Evolutionary conservation across 192 early-diverging fungal genomes (phyloP), one percentile per base, ranked within the genome.

Genomic region (Coemansia sp.): DNA sequence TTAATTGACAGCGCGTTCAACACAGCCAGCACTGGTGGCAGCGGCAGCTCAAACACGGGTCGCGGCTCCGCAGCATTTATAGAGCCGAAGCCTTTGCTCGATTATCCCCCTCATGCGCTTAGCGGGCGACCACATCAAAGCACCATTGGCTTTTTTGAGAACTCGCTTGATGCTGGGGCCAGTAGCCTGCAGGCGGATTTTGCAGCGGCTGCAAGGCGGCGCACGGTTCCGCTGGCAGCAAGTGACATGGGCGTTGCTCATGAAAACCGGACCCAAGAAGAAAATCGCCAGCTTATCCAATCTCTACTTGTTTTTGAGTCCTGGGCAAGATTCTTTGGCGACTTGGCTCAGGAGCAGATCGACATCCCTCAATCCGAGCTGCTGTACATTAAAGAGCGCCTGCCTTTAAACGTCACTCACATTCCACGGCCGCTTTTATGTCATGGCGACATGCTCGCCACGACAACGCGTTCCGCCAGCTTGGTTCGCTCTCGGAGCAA

Each of bases 271-370:
- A 14, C 9, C 30, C 57, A 72, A 31, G 69, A 72, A 29, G 29
- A 42, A 18, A 38, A 50, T 14, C 52, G 69, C 1, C 17, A 13
- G 22, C 35, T 52, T 10, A 43, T 72, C n/a, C 69, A 72, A 46
- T 72, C 69, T 30, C 58, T 72, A 13, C 54, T 72, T 8, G 26
- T 72, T 14, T 50, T 57, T 31, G 69, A 72, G 54, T 72, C 62
- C 36, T 72, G 69, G 69, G 49, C 54, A 21, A 58, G 69, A 10
- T 72, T 72, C 38, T 22, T 72, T 8, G 25, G 31, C 42, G 23
- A 42, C 15, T 14, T 23, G 21, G 62, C 69, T 3, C 36, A 13
- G 8, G 63, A 72, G 32, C 47, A 18, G 15, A 26, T 65, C 3
- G 39, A 53, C n/a, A 43, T 72, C 14, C 58, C 69, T 0, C 58